phyloP scores from a whole-genome alignment of 2,329 filamentous ascomycete genomes.

The Hortaea sp. region DNA sequence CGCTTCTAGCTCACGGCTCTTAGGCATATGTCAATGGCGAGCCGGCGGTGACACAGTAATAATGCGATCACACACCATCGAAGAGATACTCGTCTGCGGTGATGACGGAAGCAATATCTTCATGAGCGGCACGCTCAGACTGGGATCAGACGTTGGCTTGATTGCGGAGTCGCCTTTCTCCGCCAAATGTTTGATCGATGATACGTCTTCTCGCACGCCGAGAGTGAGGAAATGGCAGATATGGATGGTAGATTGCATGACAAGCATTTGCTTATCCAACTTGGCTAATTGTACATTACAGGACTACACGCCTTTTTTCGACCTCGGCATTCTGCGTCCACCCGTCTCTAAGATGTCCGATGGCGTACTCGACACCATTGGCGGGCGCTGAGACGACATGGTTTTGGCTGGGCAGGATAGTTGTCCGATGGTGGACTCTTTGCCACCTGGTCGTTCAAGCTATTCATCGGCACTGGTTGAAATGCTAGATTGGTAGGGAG shows the following conservation, averaged over 20 bases:
- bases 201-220: conserved; percentile 1
- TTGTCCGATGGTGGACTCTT: too few relatives aligned
- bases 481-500: too few relatives aligned
- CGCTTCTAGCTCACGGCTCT: not conserved
- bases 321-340: conserved; percentile 5
- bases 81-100: conserved; percentile 4
- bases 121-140: conserved; percentile 5
- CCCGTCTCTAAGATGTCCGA: conserved; percentile 1
- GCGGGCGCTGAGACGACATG: not conserved
- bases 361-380: conserved; percentile 7
- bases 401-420: too few relatives aligned
- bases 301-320: conserved; percentile 8
- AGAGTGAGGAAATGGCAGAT: conserved; percentile 5
- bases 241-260: conserved; percentile 3
- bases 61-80: conserved; percentile 2
- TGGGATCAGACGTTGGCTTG: conserved; percentile 4
- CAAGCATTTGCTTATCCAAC: not conserved
- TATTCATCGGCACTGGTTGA: too few relatives aligned
- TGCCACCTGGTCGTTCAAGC: too few relatives aligned
- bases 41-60: conserved; percentile 1
- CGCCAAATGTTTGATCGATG: conserved; percentile 6
- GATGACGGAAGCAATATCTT: conserved; percentile 3
- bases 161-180: conserved; percentile 3
- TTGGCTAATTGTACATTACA: not conserved
- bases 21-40: conserved; percentile 6